Percentiles rank a stretch among this genome's conserved stretches.
Evolutionary conservation across 768 basidiomycete species (phyloP).

Genomic region (Tulasnella sp.): DNA sequence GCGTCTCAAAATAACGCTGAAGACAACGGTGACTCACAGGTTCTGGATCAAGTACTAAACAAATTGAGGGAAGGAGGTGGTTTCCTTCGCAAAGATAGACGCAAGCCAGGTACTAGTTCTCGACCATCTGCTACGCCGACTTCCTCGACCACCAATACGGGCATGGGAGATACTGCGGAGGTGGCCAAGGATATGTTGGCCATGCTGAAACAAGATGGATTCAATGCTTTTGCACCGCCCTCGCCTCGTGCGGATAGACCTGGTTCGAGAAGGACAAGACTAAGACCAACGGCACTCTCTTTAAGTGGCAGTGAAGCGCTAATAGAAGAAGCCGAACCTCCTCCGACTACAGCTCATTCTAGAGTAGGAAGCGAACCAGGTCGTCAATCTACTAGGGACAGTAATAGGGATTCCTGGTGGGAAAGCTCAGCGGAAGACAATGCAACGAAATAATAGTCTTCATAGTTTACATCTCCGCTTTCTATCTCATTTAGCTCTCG

Average conservation of each 20-base stretch:
- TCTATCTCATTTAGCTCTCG: too few species aligned
- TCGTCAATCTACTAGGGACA: too few species aligned
- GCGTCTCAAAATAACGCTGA: constrained; percentile 23
- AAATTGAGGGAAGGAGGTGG: constrained; percentile 59
- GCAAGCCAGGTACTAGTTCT: constrained; percentile 23
- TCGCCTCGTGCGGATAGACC: constrained; percentile 1
- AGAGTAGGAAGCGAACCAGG: too few species aligned
- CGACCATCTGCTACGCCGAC: constrained; percentile 26
- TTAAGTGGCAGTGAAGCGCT: constrained; percentile 6
- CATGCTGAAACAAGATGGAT: constrained; percentile 56
- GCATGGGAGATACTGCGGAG: constrained; percentile 37
- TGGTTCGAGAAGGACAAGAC: neutral
- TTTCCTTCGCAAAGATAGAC: constrained; percentile 22
- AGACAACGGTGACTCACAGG: constrained; percentile 41
- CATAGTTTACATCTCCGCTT: too few species aligned
- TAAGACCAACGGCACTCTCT: neutral
- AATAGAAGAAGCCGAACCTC: neutral
- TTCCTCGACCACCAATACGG: constrained; percentile 27
- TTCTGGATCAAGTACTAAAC: constrained; percentile 58
- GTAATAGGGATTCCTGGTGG: too few species aligned
- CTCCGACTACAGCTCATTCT: too few species aligned
- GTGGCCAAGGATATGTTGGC: constrained; percentile 66
- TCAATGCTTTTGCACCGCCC: constrained; percentile 26
- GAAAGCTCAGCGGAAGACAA: too few species aligned
- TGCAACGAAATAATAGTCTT: too few species aligned